phyloP scores from a whole-genome alignment of 305 asterid genomes.

The Solanum hybrid region DNA sequence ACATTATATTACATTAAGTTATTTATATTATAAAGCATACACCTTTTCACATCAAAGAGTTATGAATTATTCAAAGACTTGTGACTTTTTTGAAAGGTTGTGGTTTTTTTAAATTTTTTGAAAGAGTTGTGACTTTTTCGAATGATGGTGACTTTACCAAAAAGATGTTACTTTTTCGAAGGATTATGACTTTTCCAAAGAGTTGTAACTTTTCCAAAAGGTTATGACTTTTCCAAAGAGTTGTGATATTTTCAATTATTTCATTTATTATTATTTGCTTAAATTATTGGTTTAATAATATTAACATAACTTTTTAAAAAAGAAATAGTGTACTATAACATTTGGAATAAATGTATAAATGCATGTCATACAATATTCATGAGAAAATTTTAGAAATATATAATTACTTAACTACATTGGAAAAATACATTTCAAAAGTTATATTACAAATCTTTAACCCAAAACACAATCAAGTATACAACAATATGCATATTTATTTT shows the following conservation, averaged over 20 bases:
- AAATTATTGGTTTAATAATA: background rate
- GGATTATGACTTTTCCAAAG: background rate
- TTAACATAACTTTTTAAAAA: no score
- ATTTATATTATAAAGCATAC: background rate
- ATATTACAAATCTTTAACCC: background rate
- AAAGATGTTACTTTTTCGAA: background rate
- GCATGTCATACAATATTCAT: background rate
- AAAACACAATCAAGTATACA: no score
- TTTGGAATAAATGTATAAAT: background rate
- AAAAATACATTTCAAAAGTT: background rate
- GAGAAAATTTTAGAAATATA: background rate
- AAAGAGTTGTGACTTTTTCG: background rate
- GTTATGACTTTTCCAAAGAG: background rate
- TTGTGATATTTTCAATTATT: no score
- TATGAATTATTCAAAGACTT: background rate
- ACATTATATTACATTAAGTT: no score
- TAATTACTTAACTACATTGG: background rate
- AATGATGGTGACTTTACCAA: background rate
- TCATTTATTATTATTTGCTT: background rate
- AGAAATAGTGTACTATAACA: background rate
- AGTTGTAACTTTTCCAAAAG: background rate
- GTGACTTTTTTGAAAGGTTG: no score
- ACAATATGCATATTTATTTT: no score
- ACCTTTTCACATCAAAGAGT: background rate
- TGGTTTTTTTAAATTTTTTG: no score